Conservation (phyloP, 2,329 filamentous ascomycete genomes). For the Exophiala oligosperma region DNA sequence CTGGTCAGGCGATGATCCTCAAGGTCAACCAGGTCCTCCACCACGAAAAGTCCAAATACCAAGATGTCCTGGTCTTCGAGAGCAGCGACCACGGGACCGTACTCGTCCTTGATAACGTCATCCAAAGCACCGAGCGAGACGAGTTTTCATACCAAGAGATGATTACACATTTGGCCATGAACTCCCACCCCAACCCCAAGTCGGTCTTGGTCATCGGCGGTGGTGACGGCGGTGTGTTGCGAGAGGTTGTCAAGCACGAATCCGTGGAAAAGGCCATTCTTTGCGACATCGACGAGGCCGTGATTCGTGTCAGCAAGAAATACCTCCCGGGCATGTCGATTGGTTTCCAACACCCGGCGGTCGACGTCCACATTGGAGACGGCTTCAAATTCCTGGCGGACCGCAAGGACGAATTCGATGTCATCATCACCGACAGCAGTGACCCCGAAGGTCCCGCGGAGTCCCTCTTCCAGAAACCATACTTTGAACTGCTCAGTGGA, state of each 20-base stretch:
- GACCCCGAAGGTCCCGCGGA: constrained; percentile 97
- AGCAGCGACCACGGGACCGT: constrained; percentile 96
- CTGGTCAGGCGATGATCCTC: constrained; percentile 97
- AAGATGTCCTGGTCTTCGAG: constrained; percentile 98
- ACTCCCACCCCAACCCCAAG: constrained; percentile 97
- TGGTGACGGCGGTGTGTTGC: constrained; percentile 94
- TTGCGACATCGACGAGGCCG: constrained; percentile 98
- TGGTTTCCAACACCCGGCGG: constrained; percentile 91
- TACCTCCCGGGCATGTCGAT: constrained; percentile 93
- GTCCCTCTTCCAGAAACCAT: constrained; percentile 96
- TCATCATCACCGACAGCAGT: constrained; percentile 98
- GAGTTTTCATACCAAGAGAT: constrained; percentile 99
- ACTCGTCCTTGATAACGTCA: constrained; percentile 96
- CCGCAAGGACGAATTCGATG: constrained; percentile 96
- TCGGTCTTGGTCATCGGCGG: constrained; percentile 98
- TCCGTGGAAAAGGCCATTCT: constrained; percentile 93
- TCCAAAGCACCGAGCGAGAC: constrained; percentile 97
- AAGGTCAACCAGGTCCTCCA: constrained; percentile 97
- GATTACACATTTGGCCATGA: constrained; percentile 98
- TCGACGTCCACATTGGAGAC: constrained; percentile 89
- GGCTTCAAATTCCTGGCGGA: constrained; percentile 98
- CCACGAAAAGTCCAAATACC: constrained; percentile 99
- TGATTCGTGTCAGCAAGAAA: constrained; percentile 97
- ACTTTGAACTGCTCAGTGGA: constrained; percentile 90
- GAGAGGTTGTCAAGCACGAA: constrained; percentile 99